A percentile compares a stretch with the other conserved stretches of the same genome.
phyloP scores from a whole-genome alignment of 2,329 filamentous ascomycete species.

The Claviceps africana region DNA sequence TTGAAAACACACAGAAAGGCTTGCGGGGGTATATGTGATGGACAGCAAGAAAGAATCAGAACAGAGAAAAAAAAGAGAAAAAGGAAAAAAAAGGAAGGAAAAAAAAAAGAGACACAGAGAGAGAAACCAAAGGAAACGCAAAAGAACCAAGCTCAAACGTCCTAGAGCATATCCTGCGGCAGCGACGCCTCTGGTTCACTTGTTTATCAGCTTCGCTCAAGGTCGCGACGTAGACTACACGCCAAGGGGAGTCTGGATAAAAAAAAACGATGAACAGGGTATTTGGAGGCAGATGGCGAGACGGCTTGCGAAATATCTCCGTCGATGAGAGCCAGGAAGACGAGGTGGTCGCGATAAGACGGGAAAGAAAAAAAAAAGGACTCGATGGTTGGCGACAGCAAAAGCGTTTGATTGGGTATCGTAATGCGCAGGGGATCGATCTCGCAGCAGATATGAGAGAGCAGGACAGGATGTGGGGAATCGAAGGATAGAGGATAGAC shows the following conservation, averaged over 20 bases:
- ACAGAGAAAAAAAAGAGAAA: not conserved
- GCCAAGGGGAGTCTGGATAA: not conserved
- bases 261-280: not conserved
- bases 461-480: not conserved
- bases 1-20: not conserved
- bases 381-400: not conserved
- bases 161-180: slow-evolving; percentile 9
- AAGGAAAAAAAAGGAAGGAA: not conserved
- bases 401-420: slow-evolving; percentile 1
- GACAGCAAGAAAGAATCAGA: not conserved
- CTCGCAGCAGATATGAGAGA: not conserved
- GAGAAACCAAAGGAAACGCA: not conserved
- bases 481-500: not conserved
- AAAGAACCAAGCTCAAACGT: not conserved
- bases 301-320: not conserved
- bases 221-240: not conserved
- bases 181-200: not conserved
- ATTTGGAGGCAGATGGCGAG: not conserved
- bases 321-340: not conserved
- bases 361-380: not conserved
- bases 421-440: not conserved
- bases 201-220: not conserved
- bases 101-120: not conserved
- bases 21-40: not conserved
- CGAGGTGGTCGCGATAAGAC: not conserved